These are phyloP conservation scores for Acacia concinna DNA, from an alignment of 331 rosid genomes.

Conservation along the genomic window DNA sequence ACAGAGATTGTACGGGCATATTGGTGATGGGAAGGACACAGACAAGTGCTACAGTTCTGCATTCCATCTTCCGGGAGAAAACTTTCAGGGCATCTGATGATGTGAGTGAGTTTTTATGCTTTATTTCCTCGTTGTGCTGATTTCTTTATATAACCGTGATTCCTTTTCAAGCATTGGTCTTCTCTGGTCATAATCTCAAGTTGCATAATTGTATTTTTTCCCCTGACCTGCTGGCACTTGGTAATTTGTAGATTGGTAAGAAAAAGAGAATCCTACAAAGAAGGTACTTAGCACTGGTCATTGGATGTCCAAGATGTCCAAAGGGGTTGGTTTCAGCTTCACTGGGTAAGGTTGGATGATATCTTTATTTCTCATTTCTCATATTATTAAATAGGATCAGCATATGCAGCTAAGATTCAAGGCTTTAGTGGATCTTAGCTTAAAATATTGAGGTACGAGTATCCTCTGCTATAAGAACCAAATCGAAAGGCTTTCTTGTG, in stretches of 20 bases:
- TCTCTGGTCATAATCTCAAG: slow-evolving; percentile 21
- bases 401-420: not conserved
- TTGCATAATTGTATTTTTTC: slow-evolving; percentile 11
- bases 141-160: slow-evolving; percentile 1
- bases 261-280: slow-evolving; percentile 60
- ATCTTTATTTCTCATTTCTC: slow-evolving; percentile 22
- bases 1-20: slow-evolving; percentile 83
- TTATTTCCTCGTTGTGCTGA: not conserved
- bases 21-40: slow-evolving; percentile 93
- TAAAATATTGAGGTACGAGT: not conserved
- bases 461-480: not conserved
- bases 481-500: not conserved
- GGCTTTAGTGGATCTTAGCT: slow-evolving; percentile 3
- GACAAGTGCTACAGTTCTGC: slow-evolving; percentile 67
- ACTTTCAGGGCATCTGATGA: slow-evolving; percentile 67
- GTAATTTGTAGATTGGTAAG: slow-evolving; percentile 37
- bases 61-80: slow-evolving; percentile 82
- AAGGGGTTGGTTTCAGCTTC: slow-evolving; percentile 74
- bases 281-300: slow-evolving; percentile 82
- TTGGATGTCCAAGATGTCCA: slow-evolving; percentile 77
- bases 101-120: slow-evolving; percentile 41
- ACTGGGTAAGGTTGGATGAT: slow-evolving; percentile 70
- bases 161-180: not conserved
- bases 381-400: slow-evolving; percentile 16
- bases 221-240: slow-evolving; percentile 16